Percentiles rank a stretch among this genome's conserved stretches.
Conservation (phyloP, 371 early-diverging fungal genomes). For the Amoeboaphelidium protococcarum region DNA sequence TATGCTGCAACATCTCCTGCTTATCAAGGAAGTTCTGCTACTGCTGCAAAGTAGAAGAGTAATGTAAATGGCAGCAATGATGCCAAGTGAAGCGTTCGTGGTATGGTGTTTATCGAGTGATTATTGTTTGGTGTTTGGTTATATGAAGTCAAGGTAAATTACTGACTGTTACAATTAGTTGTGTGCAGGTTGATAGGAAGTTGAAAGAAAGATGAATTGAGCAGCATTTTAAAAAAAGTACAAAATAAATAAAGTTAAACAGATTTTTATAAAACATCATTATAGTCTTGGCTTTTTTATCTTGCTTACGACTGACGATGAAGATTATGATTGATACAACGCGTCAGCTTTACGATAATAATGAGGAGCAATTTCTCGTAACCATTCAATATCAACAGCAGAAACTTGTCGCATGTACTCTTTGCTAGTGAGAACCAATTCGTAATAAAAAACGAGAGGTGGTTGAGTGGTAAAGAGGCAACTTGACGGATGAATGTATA, state of each 20-base stretch:
- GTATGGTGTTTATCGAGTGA: no score
- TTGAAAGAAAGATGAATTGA: no score
- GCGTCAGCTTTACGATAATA: conserved; percentile 48
- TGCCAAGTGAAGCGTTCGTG: no score
- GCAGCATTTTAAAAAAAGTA: no score
- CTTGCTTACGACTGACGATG: background rate
- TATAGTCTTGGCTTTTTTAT: background rate
- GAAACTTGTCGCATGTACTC: conserved; percentile 85
- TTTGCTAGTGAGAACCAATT: conserved; percentile 70
- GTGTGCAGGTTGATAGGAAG: no score
- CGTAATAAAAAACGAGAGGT: conserved; percentile 66
- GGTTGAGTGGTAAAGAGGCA: conserved; percentile 34
- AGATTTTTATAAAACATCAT: background rate
- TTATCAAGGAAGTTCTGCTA: no score
- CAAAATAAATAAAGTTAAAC: no score
- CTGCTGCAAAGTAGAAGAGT: no score
- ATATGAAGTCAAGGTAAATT: no score
- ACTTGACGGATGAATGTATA: conserved; percentile 78
- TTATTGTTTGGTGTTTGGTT: no score
- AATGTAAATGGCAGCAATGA: no score
- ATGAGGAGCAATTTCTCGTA: conserved; percentile 77
- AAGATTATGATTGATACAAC: background rate
- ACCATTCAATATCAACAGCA: conserved; percentile 77
- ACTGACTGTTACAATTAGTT: no score
- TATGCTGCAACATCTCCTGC: conserved; percentile 21